phyloP scores from a whole-genome alignment of 1,139 yeast genomes.

The Barnettozyma hawaiiensis region DNA sequence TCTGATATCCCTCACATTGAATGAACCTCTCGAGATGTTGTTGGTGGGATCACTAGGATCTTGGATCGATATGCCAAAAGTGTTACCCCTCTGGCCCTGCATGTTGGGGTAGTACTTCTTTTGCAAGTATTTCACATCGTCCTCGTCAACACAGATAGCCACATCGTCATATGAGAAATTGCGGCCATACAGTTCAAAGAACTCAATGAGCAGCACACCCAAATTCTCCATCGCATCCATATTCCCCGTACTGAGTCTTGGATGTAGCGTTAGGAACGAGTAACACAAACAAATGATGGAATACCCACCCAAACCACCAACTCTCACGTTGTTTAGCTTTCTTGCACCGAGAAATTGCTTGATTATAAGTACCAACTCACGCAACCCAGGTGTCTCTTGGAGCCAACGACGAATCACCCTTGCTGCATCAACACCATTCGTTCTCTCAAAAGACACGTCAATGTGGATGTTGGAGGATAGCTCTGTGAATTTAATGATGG shows the following conservation, averaged over 20 bases:
- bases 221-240: conserved; percentile 69
- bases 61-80: conserved; percentile 72
- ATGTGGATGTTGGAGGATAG: conserved; percentile 66
- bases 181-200: conserved; percentile 91
- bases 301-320: conserved; percentile 95
- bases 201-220: conserved; percentile 86
- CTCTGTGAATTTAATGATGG: conserved; percentile 90
- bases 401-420: conserved; percentile 74
- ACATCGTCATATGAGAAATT: conserved; percentile 84
- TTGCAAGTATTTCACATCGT: conserved; percentile 49
- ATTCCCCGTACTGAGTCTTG: conserved; percentile 61
- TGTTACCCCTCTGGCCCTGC: conserved; percentile 41
- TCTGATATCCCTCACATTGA: conserved; percentile 72
- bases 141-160: conserved; percentile 54
- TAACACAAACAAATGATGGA: conserved; percentile 84
- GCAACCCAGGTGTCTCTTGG: conserved; percentile 64
- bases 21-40: conserved; percentile 83
- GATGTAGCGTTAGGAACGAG: conserved; percentile 78
- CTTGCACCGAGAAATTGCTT: conserved; percentile 84
- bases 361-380: conserved; percentile 78
- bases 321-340: conserved; percentile 82
- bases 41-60: conserved; percentile 85
- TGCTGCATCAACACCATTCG: conserved; percentile 85
- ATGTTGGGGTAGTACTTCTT: conserved; percentile 53
- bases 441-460: conserved; percentile 87